Evolutionary conservation across 495 filamentous ascomycete species (phyloP).

Genomic region (Penicillium diatomitis): DNA sequence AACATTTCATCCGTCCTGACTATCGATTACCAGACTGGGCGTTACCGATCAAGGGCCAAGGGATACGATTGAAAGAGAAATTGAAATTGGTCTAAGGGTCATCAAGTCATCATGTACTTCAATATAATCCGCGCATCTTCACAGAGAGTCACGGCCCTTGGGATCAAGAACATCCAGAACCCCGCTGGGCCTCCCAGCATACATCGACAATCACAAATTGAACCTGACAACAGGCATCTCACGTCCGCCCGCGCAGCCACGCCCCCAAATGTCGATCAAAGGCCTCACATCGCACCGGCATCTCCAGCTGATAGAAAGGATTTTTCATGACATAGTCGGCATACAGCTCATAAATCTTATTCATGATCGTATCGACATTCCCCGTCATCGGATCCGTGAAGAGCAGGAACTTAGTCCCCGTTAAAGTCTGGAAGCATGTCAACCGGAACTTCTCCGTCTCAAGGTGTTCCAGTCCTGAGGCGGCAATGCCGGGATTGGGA

Average conservation of each 20-base stretch:
- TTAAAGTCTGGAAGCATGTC: slow-evolving; percentile 90
- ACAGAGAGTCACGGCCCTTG: not conserved
- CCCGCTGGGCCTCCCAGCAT: too few relatives aligned
- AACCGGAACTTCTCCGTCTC: slow-evolving; percentile 87
- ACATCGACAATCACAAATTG: not conserved
- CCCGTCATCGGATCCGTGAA: slow-evolving; percentile 89
- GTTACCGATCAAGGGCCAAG: slow-evolving; percentile 2
- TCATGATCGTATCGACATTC: slow-evolving; percentile 73
- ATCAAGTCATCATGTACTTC: slow-evolving; percentile 17
- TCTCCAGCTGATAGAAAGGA: slow-evolving; percentile 95
- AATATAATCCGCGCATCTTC: not conserved
- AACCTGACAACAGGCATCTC: not conserved
- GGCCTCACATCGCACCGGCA: slow-evolving; percentile 90
- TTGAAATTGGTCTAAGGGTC: slow-evolving; percentile 14
- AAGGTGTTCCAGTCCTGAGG: slow-evolving; percentile 75
- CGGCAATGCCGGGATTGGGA: slow-evolving; percentile 41
- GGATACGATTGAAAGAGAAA: not conserved
- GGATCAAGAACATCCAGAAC: too few relatives aligned
- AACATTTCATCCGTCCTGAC: not conserved
- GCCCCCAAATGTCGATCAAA: slow-evolving; percentile 75
- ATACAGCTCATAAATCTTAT: slow-evolving; percentile 87
- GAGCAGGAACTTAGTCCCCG: slow-evolving; percentile 89
- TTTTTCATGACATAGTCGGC: slow-evolving; percentile 99
- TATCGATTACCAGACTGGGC: not conserved
- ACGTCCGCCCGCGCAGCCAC: slow-evolving; percentile 33